Evolutionary conservation across 2,329 filamentous ascomycete genomes (phyloP).

Genomic region (Colletotrichum ledebouriae): DNA sequence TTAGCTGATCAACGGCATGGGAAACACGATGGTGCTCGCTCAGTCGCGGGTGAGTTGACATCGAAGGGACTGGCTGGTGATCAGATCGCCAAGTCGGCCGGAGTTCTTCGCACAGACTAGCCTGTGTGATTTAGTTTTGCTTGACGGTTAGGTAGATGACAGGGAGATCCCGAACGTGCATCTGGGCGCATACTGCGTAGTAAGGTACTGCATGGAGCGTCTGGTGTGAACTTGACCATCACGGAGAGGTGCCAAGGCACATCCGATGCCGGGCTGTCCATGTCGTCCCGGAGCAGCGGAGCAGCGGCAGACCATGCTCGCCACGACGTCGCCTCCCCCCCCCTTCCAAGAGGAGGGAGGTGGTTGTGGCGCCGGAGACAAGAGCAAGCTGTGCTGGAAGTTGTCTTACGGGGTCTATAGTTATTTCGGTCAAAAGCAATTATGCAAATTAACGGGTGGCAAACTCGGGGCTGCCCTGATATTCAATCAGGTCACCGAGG

Average conservation of each 20-base stretch:
- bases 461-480: neutral
- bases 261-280: conserved; percentile 41
- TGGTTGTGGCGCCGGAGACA: conserved; percentile 4
- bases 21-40: conserved; percentile 35
- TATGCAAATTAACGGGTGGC: conserved; percentile 25
- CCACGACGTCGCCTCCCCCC: conserved; percentile 30
- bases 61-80: conserved; percentile 41
- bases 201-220: conserved; percentile 19
- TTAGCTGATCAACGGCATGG: conserved; percentile 38
- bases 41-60: conserved; percentile 38
- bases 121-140: conserved; percentile 42
- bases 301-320: conserved; percentile 39
- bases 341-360: conserved; percentile 11
- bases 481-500: neutral
- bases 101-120: conserved; percentile 43
- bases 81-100: conserved; percentile 44
- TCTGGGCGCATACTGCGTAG: conserved; percentile 13
- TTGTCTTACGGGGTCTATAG: conserved; percentile 7
- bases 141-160: conserved; percentile 42
- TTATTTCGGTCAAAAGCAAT: conserved; percentile 26
- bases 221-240: conserved; percentile 14
- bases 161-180: conserved; percentile 42
- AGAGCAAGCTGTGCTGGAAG: conserved; percentile 11
- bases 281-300: conserved; percentile 34
- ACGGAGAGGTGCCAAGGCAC: conserved; percentile 33